Evolutionary conservation across 768 basidiomycete genomes (phyloP), one percentile per base, ranked within the genome.

Genomic region (Collybia nuda): DNA sequence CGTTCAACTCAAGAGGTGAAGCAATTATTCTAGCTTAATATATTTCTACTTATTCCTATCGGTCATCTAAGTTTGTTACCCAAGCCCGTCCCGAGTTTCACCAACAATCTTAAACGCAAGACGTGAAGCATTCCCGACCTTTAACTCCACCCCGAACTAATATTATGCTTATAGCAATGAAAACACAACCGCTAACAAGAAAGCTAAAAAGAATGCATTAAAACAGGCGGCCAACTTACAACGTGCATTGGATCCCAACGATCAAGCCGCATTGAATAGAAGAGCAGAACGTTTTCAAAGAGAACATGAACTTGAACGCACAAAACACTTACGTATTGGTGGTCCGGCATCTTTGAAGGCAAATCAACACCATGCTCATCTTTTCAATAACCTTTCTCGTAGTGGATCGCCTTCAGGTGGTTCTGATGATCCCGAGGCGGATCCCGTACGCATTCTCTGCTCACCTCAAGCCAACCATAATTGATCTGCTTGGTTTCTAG

Each of bases 221-320:
- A 70, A 76, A 60, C 72, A 72, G 45, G 68, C 74, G 24, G 58
- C 67, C 35, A 32, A 11, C 32, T 32, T 11, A 32, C 57, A 73
- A 11, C 57, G 74, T 45, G 53, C 72, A 40, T 67, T 78, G 40
- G 83, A 88, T 64, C 67, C 78, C 19, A 80, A 78, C 54, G 90
- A 92, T 62, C 79, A 83, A 58, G 81, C 78, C 48, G 81, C 87
- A 21, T 75, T 91, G 40, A 81, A 81, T 61, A 81, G 84, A 56
- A 79, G 96, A 57, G 94, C 93, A 26, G 82, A 86, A 63, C 85
- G 97, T 48, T 98, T 99, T 62, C 86, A 90, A 62, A 82, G 91
- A 52, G 93, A 95, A 70, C 90, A 92, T 62, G 88, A 92, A 52
- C 72, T 93, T 49, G 93, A 94, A 66, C 80, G 82, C 59, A 70